Percentiles rank a stretch among this genome's conserved stretches.
phyloP scores from a whole-genome alignment of 352 stramenopile species.

The Pythium pyrilobum region DNA sequence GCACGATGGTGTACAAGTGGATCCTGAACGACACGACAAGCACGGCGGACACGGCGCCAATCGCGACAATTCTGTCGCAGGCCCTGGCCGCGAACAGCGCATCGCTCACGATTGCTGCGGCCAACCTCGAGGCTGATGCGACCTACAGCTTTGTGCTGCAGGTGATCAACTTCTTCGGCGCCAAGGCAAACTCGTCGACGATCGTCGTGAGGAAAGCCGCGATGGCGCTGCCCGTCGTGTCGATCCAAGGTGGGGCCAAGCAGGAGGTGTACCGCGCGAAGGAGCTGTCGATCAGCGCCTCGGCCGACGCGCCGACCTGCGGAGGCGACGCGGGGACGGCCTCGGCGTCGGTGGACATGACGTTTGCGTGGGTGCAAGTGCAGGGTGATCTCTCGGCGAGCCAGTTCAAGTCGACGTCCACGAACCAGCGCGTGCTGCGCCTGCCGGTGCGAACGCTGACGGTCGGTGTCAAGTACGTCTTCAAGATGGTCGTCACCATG shows the following conservation, averaged over 20 bases:
- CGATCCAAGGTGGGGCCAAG: slow-evolving; percentile 37
- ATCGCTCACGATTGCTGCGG: slow-evolving; percentile 27
- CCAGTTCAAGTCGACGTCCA: slow-evolving; percentile 46
- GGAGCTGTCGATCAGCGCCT: slow-evolving; percentile 37
- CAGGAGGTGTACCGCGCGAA: slow-evolving; percentile 36
- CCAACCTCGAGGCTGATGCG: slow-evolving; percentile 31
- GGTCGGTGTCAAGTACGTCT: slow-evolving; percentile 52
- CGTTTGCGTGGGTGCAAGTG: slow-evolving; percentile 46
- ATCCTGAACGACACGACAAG: slow-evolving; percentile 24
- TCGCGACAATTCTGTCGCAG: slow-evolving; percentile 24
- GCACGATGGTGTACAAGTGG: slow-evolving; percentile 52
- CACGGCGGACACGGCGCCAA: slow-evolving; percentile 14
- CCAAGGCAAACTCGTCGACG: slow-evolving; percentile 32
- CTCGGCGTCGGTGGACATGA: slow-evolving; percentile 35
- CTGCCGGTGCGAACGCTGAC: slow-evolving; percentile 41
- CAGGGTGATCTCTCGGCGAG: slow-evolving; percentile 28
- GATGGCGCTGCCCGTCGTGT: slow-evolving; percentile 47
- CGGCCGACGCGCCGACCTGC: slow-evolving; percentile 41
- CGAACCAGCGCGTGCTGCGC: slow-evolving; percentile 49
- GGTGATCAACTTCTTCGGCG: slow-evolving; percentile 47
- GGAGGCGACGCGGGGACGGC: slow-evolving; percentile 1
- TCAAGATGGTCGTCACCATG: slow-evolving; percentile 52
- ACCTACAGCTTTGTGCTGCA: slow-evolving; percentile 42
- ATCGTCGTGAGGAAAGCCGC: slow-evolving; percentile 42
- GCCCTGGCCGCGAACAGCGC: slow-evolving; percentile 29